phyloP scores from a whole-genome alignment of 2,329 filamentous ascomycete species.

The Pseudonectria buxi region DNA sequence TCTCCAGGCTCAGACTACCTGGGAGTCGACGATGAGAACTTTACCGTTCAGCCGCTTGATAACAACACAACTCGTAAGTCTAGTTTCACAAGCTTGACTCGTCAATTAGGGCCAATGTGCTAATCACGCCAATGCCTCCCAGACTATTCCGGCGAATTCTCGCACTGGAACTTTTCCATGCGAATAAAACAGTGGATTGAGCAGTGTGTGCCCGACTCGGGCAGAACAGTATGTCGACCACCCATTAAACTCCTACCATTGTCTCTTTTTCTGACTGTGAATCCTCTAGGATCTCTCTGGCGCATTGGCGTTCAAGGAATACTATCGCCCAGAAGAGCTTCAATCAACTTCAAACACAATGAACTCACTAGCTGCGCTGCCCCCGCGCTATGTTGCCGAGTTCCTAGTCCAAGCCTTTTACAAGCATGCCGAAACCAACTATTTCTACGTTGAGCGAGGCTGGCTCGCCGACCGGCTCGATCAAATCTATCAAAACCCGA shows the following conservation, averaged over 20 bases:
- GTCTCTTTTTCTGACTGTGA: slow-evolving; percentile 1
- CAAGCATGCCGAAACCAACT: slow-evolving; percentile 41
- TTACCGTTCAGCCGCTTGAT: slow-evolving; percentile 34
- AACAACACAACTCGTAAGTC: slow-evolving; percentile 35
- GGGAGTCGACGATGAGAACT: slow-evolving; percentile 30
- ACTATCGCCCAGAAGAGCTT: slow-evolving; percentile 40
- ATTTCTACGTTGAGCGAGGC: slow-evolving; percentile 38
- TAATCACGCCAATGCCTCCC: slow-evolving; percentile 2
- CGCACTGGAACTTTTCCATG: slow-evolving; percentile 48
- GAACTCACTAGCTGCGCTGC: slow-evolving; percentile 33
- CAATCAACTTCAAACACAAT: slow-evolving; percentile 34
- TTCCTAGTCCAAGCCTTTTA: slow-evolving; percentile 43
- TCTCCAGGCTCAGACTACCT: slow-evolving; percentile 20
- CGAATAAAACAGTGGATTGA: slow-evolving; percentile 44
- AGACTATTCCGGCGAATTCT: slow-evolving; percentile 48
- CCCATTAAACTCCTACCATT: not conserved
- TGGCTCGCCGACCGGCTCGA: slow-evolving; percentile 38
- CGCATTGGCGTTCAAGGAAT: slow-evolving; percentile 31
- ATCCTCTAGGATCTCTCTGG: slow-evolving; percentile 20
- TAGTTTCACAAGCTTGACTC: slow-evolving; percentile 1
- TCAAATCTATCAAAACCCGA: slow-evolving; percentile 33
- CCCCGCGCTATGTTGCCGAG: slow-evolving; percentile 39
- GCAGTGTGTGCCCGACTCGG: slow-evolving; percentile 26
- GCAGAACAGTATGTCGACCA: slow-evolving; percentile 19
- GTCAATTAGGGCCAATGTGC: not conserved